Evolutionary conservation across 257 asterid genomes (phyloP).

Genomic region (Galeopsis tetrahit): DNA sequence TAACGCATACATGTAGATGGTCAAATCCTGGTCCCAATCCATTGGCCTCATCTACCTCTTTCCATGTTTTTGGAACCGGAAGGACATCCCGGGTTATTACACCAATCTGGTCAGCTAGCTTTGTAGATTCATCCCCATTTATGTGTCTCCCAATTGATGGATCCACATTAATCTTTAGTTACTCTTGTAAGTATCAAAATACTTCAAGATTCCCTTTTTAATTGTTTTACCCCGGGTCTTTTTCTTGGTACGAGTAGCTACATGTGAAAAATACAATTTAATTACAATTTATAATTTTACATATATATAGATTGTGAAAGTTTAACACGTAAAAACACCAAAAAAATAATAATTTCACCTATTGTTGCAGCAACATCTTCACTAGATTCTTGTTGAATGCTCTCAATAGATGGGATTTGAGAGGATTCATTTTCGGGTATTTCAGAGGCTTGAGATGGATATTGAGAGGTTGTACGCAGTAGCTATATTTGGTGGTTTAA

Average conservation of each 20-base stretch:
- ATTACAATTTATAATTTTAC: no score
- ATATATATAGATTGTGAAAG: no score
- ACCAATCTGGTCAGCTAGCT: not conserved
- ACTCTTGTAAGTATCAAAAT: not conserved
- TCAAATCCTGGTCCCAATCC: not conserved
- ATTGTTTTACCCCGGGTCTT: not conserved
- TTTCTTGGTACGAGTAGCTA: not conserved
- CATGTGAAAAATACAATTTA: not conserved
- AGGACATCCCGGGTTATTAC: constrained; percentile 5
- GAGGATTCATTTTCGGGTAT: no score
- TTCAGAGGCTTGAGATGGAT: no score
- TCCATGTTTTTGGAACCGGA: not conserved
- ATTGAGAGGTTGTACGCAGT: no score
- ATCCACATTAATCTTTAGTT: not conserved
- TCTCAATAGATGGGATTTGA: no score
- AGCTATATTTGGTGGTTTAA: no score
- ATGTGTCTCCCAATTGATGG: not conserved
- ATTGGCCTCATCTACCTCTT: not conserved
- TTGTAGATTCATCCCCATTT: not conserved
- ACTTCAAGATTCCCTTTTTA: not conserved
- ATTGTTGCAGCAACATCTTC: no score
- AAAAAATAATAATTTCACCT: no score
- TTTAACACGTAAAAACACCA: no score
- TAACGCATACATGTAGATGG: not conserved
- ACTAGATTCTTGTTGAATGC: no score